A percentile compares a stretch with the other conserved stretches of the same genome.
phyloP scores from a whole-genome alignment of 257 asterid species.

The Scutellaria minor region DNA sequence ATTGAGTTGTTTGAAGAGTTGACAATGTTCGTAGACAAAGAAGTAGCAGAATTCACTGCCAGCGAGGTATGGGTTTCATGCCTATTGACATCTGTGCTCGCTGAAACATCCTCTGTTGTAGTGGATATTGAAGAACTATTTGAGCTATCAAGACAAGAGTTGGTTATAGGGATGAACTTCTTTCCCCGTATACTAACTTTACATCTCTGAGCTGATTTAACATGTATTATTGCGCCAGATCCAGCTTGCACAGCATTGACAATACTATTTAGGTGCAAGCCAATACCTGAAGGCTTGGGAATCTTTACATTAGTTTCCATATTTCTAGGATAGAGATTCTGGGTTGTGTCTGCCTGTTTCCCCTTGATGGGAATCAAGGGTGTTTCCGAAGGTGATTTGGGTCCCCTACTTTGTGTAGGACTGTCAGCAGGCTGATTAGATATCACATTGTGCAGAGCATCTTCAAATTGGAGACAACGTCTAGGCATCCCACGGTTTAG shows the following conservation, averaged over 20 bases:
- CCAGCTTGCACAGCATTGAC: slow-evolving; percentile 53
- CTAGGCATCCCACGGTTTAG: slow-evolving; percentile 55
- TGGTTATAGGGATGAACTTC: slow-evolving; percentile 42
- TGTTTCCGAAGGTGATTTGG: slow-evolving; percentile 40
- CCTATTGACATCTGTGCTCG: slow-evolving; percentile 34
- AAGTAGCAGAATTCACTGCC: slow-evolving; percentile 35
- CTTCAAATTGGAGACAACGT: slow-evolving; percentile 70
- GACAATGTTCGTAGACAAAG: slow-evolving; percentile 35
- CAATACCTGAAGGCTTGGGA: slow-evolving; percentile 71
- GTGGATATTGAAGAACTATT: slow-evolving; percentile 39
- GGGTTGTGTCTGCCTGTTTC: slow-evolving; percentile 43
- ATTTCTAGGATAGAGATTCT: slow-evolving; percentile 38
- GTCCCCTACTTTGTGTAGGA: slow-evolving; percentile 43
- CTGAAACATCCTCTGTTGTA: slow-evolving; percentile 40
- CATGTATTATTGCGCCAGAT: slow-evolving; percentile 47
- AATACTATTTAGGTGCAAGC: slow-evolving; percentile 78
- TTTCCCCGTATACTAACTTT: slow-evolving; percentile 47
- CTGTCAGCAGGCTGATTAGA: slow-evolving; percentile 36
- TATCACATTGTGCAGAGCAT: slow-evolving; percentile 41
- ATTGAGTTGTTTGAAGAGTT: slow-evolving; percentile 42
- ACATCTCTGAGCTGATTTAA: slow-evolving; percentile 53
- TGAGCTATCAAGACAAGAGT: slow-evolving; percentile 38
- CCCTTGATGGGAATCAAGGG: slow-evolving; percentile 40
- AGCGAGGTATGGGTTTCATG: slow-evolving; percentile 36
- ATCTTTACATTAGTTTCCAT: slow-evolving; percentile 37